A percentile compares a stretch with the other conserved stretches of the same genome.
These are phyloP conservation scores for Candida mattraensis DNA, from an alignment of 805 yeast genomes.

Conservation along the genomic window DNA sequence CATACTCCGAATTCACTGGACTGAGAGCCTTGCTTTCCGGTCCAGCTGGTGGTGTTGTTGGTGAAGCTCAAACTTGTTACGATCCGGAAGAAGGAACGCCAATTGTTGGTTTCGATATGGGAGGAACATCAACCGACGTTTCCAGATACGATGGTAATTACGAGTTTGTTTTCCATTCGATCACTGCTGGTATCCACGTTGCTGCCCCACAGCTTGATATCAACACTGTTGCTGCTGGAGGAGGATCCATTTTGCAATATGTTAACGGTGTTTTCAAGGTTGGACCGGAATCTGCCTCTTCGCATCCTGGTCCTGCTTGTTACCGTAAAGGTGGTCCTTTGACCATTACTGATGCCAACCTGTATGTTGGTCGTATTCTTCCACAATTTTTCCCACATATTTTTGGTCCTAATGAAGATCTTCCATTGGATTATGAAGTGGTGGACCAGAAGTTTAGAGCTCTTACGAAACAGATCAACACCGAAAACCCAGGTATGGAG, in stretches of 20 bases:
- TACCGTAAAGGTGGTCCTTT: constrained; percentile 49
- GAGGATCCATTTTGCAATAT: constrained; percentile 32
- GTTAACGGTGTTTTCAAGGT: constrained; percentile 40
- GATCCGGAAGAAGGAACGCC: constrained; percentile 24
- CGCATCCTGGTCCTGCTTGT: constrained; percentile 51
- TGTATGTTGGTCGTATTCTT: constrained; percentile 41
- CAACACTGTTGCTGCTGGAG: constrained; percentile 60
- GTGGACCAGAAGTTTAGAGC: constrained; percentile 37
- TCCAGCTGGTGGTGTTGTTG: constrained; percentile 64
- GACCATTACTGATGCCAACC: constrained; percentile 48
- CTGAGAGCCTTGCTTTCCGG: constrained; percentile 54
- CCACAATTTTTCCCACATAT: constrained; percentile 45
- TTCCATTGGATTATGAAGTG: constrained; percentile 37
- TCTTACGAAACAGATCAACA: constrained; percentile 38
- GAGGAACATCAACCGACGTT: constrained; percentile 39
- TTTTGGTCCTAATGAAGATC: constrained; percentile 45
- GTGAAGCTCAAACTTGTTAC: constrained; percentile 49
- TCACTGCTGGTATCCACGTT: constrained; percentile 40
- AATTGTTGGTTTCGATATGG: constrained; percentile 42
- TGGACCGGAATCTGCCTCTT: constrained; percentile 48
- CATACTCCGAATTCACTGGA: constrained; percentile 51
- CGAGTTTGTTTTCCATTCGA: constrained; percentile 72
- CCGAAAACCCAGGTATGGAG: constrained; percentile 28
- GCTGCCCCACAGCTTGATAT: constrained; percentile 42
- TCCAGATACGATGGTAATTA: constrained; percentile 62